phyloP scores from a whole-genome alignment of 2,329 filamentous ascomycete species.

The Colletotrichum tofieldiae region DNA sequence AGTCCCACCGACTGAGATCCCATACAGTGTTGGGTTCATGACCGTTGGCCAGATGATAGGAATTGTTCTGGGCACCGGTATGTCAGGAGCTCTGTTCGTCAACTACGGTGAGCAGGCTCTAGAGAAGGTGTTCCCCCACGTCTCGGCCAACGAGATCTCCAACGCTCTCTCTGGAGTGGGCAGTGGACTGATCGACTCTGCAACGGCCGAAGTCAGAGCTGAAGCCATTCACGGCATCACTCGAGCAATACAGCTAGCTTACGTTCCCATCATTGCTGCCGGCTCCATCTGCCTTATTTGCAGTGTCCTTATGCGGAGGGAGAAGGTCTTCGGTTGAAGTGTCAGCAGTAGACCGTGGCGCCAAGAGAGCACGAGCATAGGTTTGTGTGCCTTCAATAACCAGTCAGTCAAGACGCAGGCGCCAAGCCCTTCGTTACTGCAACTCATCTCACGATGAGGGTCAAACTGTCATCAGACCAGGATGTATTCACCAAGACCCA shows the following conservation, averaged over 20 bases:
- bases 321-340: conserved; percentile 6
- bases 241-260: background rate
- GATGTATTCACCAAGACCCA: background rate
- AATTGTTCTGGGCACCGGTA: conserved; percentile 38
- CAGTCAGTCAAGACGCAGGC: background rate
- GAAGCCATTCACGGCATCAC: conserved; percentile 10
- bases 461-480: too few species aligned
- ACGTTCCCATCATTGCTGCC: conserved; percentile 1
- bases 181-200: background rate
- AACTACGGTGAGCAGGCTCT: conserved; percentile 6
- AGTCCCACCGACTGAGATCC: conserved; percentile 48
- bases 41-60: conserved; percentile 46
- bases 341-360: background rate
- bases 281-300: conserved; percentile 11
- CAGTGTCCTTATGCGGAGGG: conserved; percentile 11
- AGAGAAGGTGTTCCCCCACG: background rate
- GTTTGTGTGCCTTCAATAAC: too few species aligned
- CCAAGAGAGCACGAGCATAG: too few species aligned
- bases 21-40: conserved; percentile 54
- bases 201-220: background rate
- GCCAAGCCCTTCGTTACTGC: background rate
- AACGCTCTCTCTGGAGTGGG: conserved; percentile 2
- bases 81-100: conserved; percentile 41
- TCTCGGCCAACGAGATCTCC: conserved; percentile 1
- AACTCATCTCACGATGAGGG: background rate